Evolutionary conservation across 495 filamentous ascomycete species (phyloP), one percentile per base, ranked within the genome.

Genomic region (Gamarada debralockiae): DNA sequence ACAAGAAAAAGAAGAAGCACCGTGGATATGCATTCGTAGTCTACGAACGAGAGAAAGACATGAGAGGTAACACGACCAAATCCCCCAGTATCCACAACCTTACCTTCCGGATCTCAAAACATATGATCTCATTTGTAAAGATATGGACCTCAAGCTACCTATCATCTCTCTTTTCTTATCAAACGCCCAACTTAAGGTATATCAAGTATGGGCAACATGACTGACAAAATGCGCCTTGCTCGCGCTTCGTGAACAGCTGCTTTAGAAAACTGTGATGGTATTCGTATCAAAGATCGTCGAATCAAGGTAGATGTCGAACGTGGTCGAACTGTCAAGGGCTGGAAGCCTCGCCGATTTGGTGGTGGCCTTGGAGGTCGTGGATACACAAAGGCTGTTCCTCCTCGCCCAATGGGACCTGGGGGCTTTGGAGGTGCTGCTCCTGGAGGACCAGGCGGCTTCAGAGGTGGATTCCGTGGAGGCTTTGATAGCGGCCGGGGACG

Each of bases 21-120:
- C 80, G 83, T 59, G 93, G 93, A 56, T 98, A 98, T 72, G 93
- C 90, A 53, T 98, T 98, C 67, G 85, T 98, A 60, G 91, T 97
- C 42, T 98, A 91, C 67, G 92, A 97, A 71, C 84, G 89, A 63
- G 93, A 97, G 69, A 92, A 92, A 71, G 93, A 98, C 65, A 97
- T 98, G 95, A 97, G 95, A 86, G 92, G 93, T 96, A 96, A 77
- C 71, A 59, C 65, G 64, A 51, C 56, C 58, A 67, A 52, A 55
- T 59, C 51, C 67, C 62, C 58, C 52, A n/a, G n/a, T 62, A 58
- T 63, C 53, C 51, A 63, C 63, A 53, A 65, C 65, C 67, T 64
- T 65, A 56, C 64, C 61, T 62, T 69, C 60, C 65, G 59, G 61
- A 57, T 62, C 34, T 20, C 24, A 39, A 29, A 29, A 48, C 41